phyloP scores from a whole-genome alignment of 139 green algal species.

The Trebouxia sp. region DNA sequence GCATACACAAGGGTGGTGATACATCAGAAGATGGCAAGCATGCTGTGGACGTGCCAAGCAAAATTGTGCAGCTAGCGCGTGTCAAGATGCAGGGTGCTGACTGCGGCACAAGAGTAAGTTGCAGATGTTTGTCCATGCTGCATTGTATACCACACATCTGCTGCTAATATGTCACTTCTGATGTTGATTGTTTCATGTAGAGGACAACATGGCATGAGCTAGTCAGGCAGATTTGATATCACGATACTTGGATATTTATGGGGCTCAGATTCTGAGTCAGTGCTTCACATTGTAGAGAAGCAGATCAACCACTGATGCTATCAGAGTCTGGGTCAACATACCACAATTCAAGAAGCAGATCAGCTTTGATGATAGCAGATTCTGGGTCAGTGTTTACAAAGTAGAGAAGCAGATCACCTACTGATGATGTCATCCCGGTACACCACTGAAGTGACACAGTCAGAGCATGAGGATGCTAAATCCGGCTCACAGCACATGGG shows the following conservation, averaged over 20 bases:
- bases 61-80: too few species aligned
- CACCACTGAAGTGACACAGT: conserved; percentile 49
- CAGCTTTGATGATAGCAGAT: not conserved
- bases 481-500: conserved; percentile 32
- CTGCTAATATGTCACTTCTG: too few species aligned
- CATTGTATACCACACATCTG: not conserved
- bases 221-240: too few species aligned
- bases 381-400: not conserved
- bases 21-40: too few species aligned
- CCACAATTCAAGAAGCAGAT: not conserved
- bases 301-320: not conserved
- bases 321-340: not conserved
- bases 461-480: conserved; percentile 46
- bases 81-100: too few species aligned
- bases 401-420: not conserved
- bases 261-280: not conserved
- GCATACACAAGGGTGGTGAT: too few species aligned
- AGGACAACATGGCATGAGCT: not conserved
- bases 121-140: not conserved
- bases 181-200: not conserved
- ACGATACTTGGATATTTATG: not conserved
- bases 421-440: conserved; percentile 49
- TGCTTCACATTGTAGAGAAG: not conserved
- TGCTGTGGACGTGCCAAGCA: too few species aligned
- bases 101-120: not conserved